These are phyloP conservation scores for Podila clonocystis DNA, from an alignment of 192 early-diverging fungal species.

Conservation along the genomic window DNA sequence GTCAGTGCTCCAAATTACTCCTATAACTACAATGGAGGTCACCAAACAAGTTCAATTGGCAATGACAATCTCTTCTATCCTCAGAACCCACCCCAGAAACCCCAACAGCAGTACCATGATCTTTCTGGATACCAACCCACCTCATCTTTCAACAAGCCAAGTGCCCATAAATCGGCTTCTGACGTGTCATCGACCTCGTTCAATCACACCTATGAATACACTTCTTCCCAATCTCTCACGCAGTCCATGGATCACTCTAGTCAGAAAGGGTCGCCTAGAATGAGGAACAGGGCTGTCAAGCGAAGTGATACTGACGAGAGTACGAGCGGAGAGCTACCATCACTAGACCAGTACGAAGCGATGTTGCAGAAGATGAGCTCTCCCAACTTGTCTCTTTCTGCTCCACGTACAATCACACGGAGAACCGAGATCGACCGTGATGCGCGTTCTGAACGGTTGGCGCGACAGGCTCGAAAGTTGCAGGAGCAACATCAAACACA, in stretches of 20 bases:
- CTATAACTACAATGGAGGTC: not conserved
- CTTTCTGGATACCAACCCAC: conserved; percentile 7
- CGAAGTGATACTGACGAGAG: conserved; percentile 2
- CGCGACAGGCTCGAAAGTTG: conserved; percentile 9
- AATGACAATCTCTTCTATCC: conserved; percentile 9
- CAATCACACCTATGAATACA: not conserved
- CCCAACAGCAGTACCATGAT: conserved; percentile 7
- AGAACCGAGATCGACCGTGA: conserved; percentile 19
- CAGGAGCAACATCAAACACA: conserved; percentile 5
- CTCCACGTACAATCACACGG: conserved; percentile 3
- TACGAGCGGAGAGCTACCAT: conserved; percentile 11
- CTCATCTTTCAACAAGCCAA: no score
- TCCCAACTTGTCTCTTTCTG: conserved; percentile 1
- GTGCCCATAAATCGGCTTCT: no score
- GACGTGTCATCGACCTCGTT: not conserved
- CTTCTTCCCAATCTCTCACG: conserved; percentile 1
- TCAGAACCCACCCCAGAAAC: not conserved
- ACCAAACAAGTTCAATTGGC: conserved; percentile 23
- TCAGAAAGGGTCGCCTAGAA: conserved; percentile 21
- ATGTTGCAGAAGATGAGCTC: conserved; percentile 43
- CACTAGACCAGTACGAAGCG: conserved; percentile 40
- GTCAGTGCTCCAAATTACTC: conserved; percentile 2
- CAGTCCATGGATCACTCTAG: conserved; percentile 18
- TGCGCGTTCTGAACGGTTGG: not conserved
- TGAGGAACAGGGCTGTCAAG: not conserved